Base-by-base conservation (phyloP, 1,139 yeast genomes). In the Yamadazyma buinensis region DNA sequence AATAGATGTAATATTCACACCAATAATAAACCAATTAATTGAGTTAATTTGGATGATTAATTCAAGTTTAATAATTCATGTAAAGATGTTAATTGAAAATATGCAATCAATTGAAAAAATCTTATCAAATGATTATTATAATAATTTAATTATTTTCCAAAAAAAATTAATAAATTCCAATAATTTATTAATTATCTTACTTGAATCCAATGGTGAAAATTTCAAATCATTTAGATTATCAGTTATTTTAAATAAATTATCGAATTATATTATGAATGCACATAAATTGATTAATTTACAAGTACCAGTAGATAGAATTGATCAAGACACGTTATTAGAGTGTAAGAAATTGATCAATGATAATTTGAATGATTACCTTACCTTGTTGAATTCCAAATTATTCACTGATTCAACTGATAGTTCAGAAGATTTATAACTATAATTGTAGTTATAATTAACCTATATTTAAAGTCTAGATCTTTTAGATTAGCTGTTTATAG, bases 21-120 rank as follows among this genome's bases (percentile, higher is more conserved):
- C 34, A 3, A 28, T 30, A 9, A 23, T 28, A 4, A 25, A 15
- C 10, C 26, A 35, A 6, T 15, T 35, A 8, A 28, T 31, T 7
- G 30, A 35, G 13, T 12, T 35, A 5, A 28, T 35, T 2, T 35
- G 29, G 30, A 20, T 24, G 19, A 24, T 35, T 22, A 35, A 35
- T 22, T 24, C 25, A 10, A 22, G 28, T 19, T 22, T 35, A 13
- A 31, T 35, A 5, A 10, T 31, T 4, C 26, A 28, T 9, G 18
- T 26, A 10, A 35, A 35, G 14, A 17, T 17, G 2, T 28, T 27
- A 9, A 13, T 31, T n/a, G 29, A 34, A 13, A 28, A 31, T 12
- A 14, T 31, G 8, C 15, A 15, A 4, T n/a, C n/a, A 2, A 15
- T 28, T 9, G 32, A 35, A 14, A 15, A 18, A 15, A 19, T 15